Base-by-base conservation (phyloP, 805 yeast genomes). In the Candida germanica region DNA sequence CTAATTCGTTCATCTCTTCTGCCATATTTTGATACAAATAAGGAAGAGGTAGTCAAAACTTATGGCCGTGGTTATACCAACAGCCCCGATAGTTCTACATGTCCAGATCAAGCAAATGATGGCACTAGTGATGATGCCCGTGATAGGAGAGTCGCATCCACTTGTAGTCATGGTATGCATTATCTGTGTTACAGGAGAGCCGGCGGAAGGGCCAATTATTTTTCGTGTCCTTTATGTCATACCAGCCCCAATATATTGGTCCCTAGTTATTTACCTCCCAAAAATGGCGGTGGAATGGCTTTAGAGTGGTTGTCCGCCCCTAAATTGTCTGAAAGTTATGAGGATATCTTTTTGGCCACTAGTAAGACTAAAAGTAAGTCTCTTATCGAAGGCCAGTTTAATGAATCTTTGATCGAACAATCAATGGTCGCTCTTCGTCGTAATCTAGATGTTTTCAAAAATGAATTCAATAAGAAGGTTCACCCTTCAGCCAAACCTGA, bases 91-190 rank as follows among this genome's bases (percentile, higher is more conserved):
- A 16, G 25, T n/a, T 9, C 18, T n/a, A n/a, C n/a, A 18, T 3
- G 26, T 13, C 18, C 21, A 3, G 26, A 14, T 4, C 5, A 9
- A n/a, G 33, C 35, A 15, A 26, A 25, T 14, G 37, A 9, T 8
- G 1, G 10, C 3, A 25, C 38, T 31, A 39, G 36, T 24, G 33
- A 29, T 15, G 11, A 36, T 10, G 36, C 31, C 15, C 47, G 52
- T 29, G 56, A 54, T 31, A 49, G 39, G 12, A 43, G 34, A 18
- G 64, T 70, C 8, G 56, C 69, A 4, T 54, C 66, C 3, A 64
- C 73, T 10, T 76, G 82, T 59, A 70, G 75, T 2, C 82, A 76
- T 50, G 74, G 72, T 3, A 66, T 75, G 62, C 82, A 76, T 48
- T 61, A 54, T 39, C 44, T 50, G 22, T 76, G 82, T 47, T 72